Base-by-base conservation (phyloP, 2,329 filamentous ascomycete genomes). In the Hawksworthiomyces lignivorus region DNA sequence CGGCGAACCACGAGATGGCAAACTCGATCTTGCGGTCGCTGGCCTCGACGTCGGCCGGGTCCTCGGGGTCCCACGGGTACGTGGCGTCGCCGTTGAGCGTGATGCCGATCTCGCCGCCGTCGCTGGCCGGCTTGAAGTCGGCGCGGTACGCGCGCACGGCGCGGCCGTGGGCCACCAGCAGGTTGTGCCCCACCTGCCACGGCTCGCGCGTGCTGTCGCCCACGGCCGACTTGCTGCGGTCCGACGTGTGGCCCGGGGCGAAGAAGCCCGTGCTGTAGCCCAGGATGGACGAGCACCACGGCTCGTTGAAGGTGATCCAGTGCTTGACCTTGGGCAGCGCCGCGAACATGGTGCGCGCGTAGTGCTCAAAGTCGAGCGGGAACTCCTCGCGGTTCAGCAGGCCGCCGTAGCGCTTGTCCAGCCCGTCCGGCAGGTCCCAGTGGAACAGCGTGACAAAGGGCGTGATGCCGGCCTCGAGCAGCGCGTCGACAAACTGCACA, bases 221-320 rank as follows among this genome's bases (percentile, higher is more conserved):
- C 33, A 80, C 74, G 3, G 75, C 55, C 38, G 75, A 86, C 70
- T 81, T 85, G 46, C 58, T 72, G 48, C 85, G 77, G 62, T 92
- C 81, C 52, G 83, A 87, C 7, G 81, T 86, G 56, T 77, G 81
- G n/a, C 87, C 87, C 1, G 87, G 87, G 10, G 87, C 87, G 57
- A 89, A 88, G 48, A 78, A 68, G 21, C 87, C 87, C 31, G 75
- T 77, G 56, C 74, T 84, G 64, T 90, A 92, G 27, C 87, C 87
- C 31, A 92, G 72, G 47, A 92, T 81, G 39, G 82, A 78, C 49
- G 79, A 85, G 64, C 86, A 94, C 80, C 84, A 92, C 4, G 87
- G 87, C 68, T 94, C 87, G 60, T 92, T 92, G 67, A 90, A 87
- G 20, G 86, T 92, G 61, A 89, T 86, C 87, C 87, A 94, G 64